Evolutionary conservation across 345 rosid species (phyloP).

Genomic region (Citrus trifoliata): DNA sequence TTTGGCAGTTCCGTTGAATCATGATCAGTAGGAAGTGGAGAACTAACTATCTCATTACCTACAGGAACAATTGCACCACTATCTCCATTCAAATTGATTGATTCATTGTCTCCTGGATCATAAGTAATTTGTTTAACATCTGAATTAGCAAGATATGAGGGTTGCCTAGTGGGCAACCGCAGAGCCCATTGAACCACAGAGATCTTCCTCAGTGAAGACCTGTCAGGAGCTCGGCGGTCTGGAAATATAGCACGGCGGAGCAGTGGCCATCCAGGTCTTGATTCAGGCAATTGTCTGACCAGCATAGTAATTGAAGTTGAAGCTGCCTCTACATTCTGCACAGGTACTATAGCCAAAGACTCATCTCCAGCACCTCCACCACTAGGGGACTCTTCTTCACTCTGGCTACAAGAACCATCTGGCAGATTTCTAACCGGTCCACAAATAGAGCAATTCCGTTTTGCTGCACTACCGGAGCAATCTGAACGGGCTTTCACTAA

Average conservation of each 20-base stretch:
- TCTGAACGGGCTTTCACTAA: slow-evolving; percentile 37
- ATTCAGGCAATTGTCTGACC: slow-evolving; percentile 49
- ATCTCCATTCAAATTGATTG: slow-evolving; percentile 43
- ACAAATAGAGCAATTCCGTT: slow-evolving; percentile 57
- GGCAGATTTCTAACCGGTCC: slow-evolving; percentile 29
- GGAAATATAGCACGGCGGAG: slow-evolving; percentile 45
- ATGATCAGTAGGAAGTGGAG: slow-evolving; percentile 28
- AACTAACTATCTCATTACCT: slow-evolving; percentile 25
- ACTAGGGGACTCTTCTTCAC: slow-evolving; percentile 16
- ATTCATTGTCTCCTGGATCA: slow-evolving; percentile 17
- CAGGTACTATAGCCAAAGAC: slow-evolving; percentile 57
- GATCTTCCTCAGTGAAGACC: slow-evolving; percentile 46
- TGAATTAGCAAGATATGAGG: slow-evolving; percentile 33
- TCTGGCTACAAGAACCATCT: slow-evolving; percentile 21
- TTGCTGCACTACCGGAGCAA: slow-evolving; percentile 22
- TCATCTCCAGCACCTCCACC: slow-evolving; percentile 30
- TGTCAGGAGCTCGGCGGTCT: slow-evolving; percentile 26
- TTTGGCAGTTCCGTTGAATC: slow-evolving; percentile 39
- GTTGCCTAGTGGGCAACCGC: slow-evolving; percentile 52
- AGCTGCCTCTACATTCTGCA: slow-evolving; percentile 34
- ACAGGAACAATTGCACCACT: slow-evolving; percentile 51
- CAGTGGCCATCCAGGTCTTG: slow-evolving; percentile 86
- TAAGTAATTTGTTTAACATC: slow-evolving; percentile 31
- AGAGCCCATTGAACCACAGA: slow-evolving; percentile 70
- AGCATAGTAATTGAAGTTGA: slow-evolving; percentile 37